Evolutionary conservation across 495 filamentous ascomycete species (phyloP).

Genomic region (Ramalina intermedia): DNA sequence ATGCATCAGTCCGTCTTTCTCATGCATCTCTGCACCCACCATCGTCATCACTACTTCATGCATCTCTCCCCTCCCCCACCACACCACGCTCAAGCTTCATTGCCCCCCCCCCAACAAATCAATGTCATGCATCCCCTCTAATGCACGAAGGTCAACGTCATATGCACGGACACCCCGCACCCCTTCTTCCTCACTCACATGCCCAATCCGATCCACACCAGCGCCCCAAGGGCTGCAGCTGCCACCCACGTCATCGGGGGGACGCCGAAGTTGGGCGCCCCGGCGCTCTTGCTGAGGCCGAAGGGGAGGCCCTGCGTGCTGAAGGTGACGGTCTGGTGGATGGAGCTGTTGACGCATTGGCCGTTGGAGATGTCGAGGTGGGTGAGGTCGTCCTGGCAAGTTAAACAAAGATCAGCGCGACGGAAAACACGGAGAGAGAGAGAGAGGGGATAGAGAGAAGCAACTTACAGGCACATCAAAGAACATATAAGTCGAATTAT

Average conservation of each 20-base stretch:
- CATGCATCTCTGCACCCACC: too few species aligned
- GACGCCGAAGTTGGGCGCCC: background rate
- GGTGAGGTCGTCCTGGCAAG: constrained; percentile 42
- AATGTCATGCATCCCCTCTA: too few species aligned
- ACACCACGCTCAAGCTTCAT: too few species aligned
- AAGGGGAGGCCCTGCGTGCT: constrained; percentile 45
- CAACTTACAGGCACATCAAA: constrained; percentile 39
- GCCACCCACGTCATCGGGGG: constrained; percentile 3
- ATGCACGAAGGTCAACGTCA: too few species aligned
- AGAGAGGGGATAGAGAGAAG: background rate
- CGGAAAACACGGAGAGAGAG: too few species aligned
- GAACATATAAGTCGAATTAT: constrained; percentile 60
- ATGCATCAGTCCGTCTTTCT: too few species aligned
- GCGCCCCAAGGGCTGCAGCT: constrained; percentile 1
- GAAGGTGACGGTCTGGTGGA: constrained; percentile 56
- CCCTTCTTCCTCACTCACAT: background rate
- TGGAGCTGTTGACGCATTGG: constrained; percentile 47
- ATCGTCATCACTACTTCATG: too few species aligned
- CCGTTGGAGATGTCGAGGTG: constrained; percentile 55
- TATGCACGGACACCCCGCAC: too few species aligned
- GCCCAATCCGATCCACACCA: constrained; percentile 4
- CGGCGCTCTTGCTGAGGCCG: constrained; percentile 10
- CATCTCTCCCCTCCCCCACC: too few species aligned
- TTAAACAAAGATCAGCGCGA: background rate
- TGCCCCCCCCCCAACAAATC: too few species aligned